Base-by-base conservation (phyloP, 1,139 yeast genomes). In the Pneumocystis wakefieldiae region DNA sequence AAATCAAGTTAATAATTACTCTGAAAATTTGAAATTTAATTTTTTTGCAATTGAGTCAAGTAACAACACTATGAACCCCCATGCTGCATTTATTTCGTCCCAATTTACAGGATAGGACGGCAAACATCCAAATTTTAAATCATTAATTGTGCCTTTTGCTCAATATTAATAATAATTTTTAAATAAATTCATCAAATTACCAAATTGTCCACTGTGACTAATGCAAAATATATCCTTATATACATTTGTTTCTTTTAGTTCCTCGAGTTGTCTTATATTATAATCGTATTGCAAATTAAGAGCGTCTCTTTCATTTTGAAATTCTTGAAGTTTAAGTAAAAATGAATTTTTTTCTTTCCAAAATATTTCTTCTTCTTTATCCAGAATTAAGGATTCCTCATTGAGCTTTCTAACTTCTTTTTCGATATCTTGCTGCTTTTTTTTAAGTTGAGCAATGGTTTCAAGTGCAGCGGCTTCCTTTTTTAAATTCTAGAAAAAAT, bases 1-100 rank as follows among this genome's bases (percentile, higher is more conserved):
- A 14, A 48, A 48, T 10, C 1, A 48, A 48, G 1, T 12, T 48
- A 48, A n/a, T 24, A 48, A 48, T 48, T 37, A 57, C 59, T 82
- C 82, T 0, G 76, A 75, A 7, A 89, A 72, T 55, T 78, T 77
- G 37, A 87, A 73, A 19, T 81, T 77, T 55, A 90, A 76, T 64
- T 86, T 77, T 36, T 81, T 78, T 2, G 81, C 75, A 3, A 91
- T 78, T 4, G 94, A 87, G 0, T 85, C 80, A 57, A 91, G 73
- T 29, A 91, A 74, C 24, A 90, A 73, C 3, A 88, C 81, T 1
- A 91, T 76, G 69, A 91, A 96, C 0, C 98, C 98, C 72, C 92
- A 76, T 0, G 96, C 97, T 0, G 95, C 94, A 71, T 91, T 92
- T 57, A 90, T 84, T 70, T 92, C 98, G 62, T 88, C 83, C 95